Percentiles rank a stretch among this genome's conserved stretches.
phyloP scores from a whole-genome alignment of 2,329 filamentous ascomycete species.

The Colletotrichum spinosum region DNA sequence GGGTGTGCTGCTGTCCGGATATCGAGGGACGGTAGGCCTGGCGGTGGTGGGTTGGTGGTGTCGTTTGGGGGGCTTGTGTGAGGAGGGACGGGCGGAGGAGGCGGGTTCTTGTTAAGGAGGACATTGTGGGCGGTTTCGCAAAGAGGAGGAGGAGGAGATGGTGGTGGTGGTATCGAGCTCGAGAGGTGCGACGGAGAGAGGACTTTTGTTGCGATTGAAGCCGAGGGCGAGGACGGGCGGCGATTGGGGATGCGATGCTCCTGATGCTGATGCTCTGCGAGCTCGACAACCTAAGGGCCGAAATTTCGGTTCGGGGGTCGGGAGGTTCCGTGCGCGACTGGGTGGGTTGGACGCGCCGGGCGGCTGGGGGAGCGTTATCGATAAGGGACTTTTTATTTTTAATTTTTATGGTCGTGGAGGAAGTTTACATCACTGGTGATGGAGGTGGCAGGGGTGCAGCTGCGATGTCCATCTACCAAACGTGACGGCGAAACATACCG shows the following conservation, averaged over 20 bases:
- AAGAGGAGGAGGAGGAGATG: not conserved
- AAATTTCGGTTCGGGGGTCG: constrained; percentile 35
- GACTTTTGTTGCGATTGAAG: constrained; percentile 26
- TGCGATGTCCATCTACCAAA: not conserved
- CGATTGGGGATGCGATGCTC: constrained; percentile 1
- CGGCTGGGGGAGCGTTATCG: constrained; percentile 28
- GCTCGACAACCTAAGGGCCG: not conserved
- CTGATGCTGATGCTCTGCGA: constrained; percentile 3
- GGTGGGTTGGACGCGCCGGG: not conserved
- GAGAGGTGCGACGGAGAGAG: not conserved
- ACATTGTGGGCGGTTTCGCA: constrained; percentile 12
- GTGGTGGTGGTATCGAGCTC: not conserved
- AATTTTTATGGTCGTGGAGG: not conserved
- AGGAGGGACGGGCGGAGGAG: constrained; percentile 15
- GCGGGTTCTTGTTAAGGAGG: not conserved
- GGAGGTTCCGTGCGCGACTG: constrained; percentile 31
- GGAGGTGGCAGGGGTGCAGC: not conserved
- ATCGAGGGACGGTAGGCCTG: constrained; percentile 5
- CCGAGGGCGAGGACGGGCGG: not conserved
- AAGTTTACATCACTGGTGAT: constrained; percentile 34
- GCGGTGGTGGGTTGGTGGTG: constrained; percentile 42
- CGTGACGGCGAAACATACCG: not conserved
- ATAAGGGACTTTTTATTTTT: constrained; percentile 22
- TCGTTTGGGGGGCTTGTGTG: constrained; percentile 39
- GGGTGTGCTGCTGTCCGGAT: constrained; percentile 56